Conservation (phyloP, 768 basidiomycete species). For the Tubosaeta sp. region DNA sequence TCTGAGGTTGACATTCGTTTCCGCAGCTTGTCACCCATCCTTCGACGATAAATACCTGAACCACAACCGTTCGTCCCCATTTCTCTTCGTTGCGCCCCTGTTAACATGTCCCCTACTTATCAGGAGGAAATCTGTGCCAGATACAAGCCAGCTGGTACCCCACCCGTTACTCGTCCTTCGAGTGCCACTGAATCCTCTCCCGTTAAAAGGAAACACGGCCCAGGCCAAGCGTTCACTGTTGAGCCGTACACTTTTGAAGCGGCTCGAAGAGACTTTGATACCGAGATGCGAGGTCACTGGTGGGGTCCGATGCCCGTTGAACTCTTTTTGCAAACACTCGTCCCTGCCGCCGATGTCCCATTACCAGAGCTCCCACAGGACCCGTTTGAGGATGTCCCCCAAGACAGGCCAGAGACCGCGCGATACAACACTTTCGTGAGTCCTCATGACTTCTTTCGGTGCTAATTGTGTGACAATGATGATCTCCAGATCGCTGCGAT, state of each 20-base stretch:
- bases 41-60: not conserved
- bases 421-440: not conserved
- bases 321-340: not conserved
- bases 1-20: not conserved
- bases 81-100: not conserved
- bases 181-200: not conserved
- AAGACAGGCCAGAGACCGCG: not conserved
- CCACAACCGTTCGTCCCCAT: too few species aligned
- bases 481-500: not conserved
- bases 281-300: slow-evolving; percentile 2
- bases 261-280: not conserved
- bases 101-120: not conserved
- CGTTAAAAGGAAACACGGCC: not conserved
- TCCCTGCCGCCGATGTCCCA: not conserved
- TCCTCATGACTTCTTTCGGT: not conserved
- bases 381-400: not conserved
- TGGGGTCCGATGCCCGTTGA: not conserved
- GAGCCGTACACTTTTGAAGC: not conserved
- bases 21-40: not conserved
- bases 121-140: not conserved
- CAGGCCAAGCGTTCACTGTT: not conserved
- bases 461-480: not conserved
- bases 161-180: not conserved
- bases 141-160: not conserved
- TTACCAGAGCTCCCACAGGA: not conserved